Percentiles rank a stretch among this genome's conserved stretches.
Evolutionary conservation across 192 early-diverging fungal genomes (phyloP).

Genomic region (Paraglomus occultum): DNA sequence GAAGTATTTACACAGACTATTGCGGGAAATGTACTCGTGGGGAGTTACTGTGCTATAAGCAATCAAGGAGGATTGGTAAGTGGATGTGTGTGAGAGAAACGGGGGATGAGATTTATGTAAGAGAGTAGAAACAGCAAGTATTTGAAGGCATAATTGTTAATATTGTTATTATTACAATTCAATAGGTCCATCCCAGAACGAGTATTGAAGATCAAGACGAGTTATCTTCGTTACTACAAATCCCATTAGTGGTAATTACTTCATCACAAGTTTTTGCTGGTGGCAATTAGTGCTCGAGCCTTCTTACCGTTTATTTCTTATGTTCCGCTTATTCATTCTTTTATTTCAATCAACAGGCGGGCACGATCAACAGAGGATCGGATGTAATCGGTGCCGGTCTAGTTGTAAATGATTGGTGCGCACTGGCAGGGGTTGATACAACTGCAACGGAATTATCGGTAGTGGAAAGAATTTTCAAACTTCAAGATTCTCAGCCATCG

Average conservation of each 20-base stretch:
- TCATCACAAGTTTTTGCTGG: constrained; percentile 22
- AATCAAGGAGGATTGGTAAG: constrained; percentile 95
- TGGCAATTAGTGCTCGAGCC: constrained; percentile 19
- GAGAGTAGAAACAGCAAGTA: too few species aligned
- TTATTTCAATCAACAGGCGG: constrained; percentile 56
- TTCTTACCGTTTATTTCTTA: background rate
- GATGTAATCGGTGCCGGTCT: constrained; percentile 96
- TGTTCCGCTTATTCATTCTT: background rate
- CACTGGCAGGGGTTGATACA: constrained; percentile 96
- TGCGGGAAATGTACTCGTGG: constrained; percentile 96
- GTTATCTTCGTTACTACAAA: constrained; percentile 93
- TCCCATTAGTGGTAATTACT: constrained; percentile 76
- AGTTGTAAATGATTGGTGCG: constrained; percentile 98
- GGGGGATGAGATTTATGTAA: too few species aligned
- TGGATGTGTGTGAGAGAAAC: constrained; percentile 5
- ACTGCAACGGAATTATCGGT: constrained; percentile 96
- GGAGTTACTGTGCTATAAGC: constrained; percentile 91
- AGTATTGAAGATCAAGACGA: constrained; percentile 97
- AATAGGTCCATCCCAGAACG: constrained; percentile 80
- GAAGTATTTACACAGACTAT: constrained; percentile 99
- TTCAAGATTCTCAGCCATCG: constrained; percentile 87
- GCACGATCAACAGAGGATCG: constrained; percentile 98
- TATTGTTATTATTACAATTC: constrained; percentile 14
- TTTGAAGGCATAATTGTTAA: background rate
- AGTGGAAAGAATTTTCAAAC: constrained; percentile 97